phyloP scores from a whole-genome alignment of 345 rosid genomes.

The Raphanus raphanistrum region DNA sequence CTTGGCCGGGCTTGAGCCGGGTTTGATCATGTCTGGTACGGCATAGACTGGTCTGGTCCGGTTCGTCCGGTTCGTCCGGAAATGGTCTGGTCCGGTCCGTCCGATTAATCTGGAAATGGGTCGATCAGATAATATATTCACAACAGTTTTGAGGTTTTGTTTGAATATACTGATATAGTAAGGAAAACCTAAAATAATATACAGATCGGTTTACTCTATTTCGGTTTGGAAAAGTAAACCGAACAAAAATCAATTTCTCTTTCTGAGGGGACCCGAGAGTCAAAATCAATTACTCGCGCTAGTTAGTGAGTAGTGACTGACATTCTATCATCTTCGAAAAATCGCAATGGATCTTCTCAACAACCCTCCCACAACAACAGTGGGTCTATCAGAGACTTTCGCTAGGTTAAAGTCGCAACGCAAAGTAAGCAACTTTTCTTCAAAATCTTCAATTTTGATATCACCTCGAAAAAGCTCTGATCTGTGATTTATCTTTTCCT shows the following conservation, averaged over 20 bases:
- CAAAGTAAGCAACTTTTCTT: slow-evolving; percentile 44
- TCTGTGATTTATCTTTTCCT: background rate
- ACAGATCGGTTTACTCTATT: background rate
- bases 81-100: too few relatives aligned
- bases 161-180: background rate
- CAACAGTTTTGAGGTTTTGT: too few relatives aligned
- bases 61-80: too few relatives aligned
- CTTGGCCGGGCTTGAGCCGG: too few relatives aligned
- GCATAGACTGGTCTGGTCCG: too few relatives aligned
- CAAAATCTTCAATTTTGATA: slow-evolving; percentile 4
- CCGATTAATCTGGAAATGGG: too few relatives aligned
- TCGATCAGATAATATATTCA: too few relatives aligned
- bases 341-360: slow-evolving; percentile 54
- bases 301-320: slow-evolving; percentile 11
- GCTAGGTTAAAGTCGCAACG: slow-evolving; percentile 59
- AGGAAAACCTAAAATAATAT: background rate
- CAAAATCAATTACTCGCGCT: slow-evolving; percentile 15
- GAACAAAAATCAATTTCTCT: background rate
- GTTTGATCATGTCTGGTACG: too few relatives aligned
- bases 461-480: background rate
- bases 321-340: slow-evolving; percentile 39
- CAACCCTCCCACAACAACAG: slow-evolving; percentile 35
- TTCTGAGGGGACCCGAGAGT: background rate
- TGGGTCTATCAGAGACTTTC: slow-evolving; percentile 65
- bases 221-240: slow-evolving; percentile 17